A percentile compares a stretch with the other conserved stretches of the same genome.
Evolutionary conservation across 495 filamentous ascomycete species (phyloP).

Genomic region (Penicillium roqueforti): DNA sequence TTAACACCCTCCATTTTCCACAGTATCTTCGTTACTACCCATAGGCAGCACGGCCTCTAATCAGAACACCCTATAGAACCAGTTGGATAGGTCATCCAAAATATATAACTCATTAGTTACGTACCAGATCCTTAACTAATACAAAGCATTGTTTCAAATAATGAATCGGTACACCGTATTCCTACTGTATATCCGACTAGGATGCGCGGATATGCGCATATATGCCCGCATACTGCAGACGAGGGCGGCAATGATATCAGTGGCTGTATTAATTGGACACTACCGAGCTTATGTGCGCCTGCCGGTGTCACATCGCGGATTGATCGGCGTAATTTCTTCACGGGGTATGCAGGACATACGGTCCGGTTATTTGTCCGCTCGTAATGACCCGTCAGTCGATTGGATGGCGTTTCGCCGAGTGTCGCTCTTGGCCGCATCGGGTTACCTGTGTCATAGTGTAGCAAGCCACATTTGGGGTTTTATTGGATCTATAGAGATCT

Average conservation of each 20-base stretch:
- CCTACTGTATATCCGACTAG: background rate
- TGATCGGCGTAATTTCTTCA: background rate
- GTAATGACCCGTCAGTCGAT: background rate
- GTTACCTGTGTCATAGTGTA: background rate
- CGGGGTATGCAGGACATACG: background rate
- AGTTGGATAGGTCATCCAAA: background rate
- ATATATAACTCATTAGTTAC: background rate
- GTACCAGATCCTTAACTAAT: too few relatives aligned
- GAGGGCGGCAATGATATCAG: slow-evolving; percentile 2
- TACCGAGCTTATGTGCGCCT: background rate
- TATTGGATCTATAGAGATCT: background rate
- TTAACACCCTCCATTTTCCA: background rate
- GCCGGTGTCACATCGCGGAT: background rate
- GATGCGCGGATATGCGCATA: background rate
- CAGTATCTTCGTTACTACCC: background rate
- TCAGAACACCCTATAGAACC: background rate
- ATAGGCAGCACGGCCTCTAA: background rate
- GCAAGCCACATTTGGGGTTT: background rate
- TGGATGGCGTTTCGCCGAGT: background rate
- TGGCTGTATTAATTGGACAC: background rate
- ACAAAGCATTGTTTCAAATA: background rate
- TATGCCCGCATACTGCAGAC: background rate
- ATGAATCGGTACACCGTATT: background rate
- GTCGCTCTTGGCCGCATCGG: background rate
- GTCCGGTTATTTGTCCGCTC: background rate